Evolutionary conservation across 192 early-diverging fungal species (phyloP).

Genomic region (Coemansia sp.): DNA sequence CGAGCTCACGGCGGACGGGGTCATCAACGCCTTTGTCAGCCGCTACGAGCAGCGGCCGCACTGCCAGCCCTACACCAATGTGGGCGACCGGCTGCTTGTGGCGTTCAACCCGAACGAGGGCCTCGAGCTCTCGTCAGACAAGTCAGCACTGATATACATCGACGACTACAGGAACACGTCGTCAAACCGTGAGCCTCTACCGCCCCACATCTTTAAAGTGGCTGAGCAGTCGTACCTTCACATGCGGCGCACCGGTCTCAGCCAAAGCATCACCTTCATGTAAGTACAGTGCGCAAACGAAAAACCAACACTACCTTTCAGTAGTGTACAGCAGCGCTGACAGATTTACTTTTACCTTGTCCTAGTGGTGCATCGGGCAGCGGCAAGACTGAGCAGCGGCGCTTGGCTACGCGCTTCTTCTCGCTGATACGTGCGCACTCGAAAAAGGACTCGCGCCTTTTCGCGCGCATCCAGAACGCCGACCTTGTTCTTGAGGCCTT

Average conservation of each 20-base stretch:
- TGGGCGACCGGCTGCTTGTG: conserved; percentile 67
- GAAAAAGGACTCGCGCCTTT: conserved; percentile 69
- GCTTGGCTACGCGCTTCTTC: conserved; percentile 60
- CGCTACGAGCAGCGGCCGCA: conserved; percentile 47
- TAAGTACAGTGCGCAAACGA: conserved; percentile 39
- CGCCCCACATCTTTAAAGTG: conserved; percentile 82
- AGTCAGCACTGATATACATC: conserved; percentile 69
- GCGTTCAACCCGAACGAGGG: conserved; percentile 65
- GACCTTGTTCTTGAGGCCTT: conserved; percentile 81
- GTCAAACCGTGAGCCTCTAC: conserved; percentile 37
- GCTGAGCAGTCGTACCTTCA: conserved; percentile 83
- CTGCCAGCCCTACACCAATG: conserved; percentile 61
- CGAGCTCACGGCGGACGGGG: conserved; percentile 25
- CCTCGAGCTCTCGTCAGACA: conserved; percentile 55
- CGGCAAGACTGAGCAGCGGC: conserved; percentile 81
- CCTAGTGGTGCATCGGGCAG: conserved; percentile 81
- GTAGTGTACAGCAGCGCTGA: background rate
- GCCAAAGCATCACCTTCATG: conserved; percentile 87
- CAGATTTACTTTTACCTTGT: background rate
- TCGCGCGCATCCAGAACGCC: conserved; percentile 63
- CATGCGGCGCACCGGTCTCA: conserved; percentile 77
- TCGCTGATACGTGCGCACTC: conserved; percentile 64
- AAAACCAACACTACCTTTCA: too few relatives aligned
- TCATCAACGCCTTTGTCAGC: conserved; percentile 26
- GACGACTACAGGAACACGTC: conserved; percentile 67